These are phyloP conservation scores for Stemphylium vesicarium DNA, from an alignment of 2,329 filamentous ascomycete species.

Conservation along the genomic window DNA sequence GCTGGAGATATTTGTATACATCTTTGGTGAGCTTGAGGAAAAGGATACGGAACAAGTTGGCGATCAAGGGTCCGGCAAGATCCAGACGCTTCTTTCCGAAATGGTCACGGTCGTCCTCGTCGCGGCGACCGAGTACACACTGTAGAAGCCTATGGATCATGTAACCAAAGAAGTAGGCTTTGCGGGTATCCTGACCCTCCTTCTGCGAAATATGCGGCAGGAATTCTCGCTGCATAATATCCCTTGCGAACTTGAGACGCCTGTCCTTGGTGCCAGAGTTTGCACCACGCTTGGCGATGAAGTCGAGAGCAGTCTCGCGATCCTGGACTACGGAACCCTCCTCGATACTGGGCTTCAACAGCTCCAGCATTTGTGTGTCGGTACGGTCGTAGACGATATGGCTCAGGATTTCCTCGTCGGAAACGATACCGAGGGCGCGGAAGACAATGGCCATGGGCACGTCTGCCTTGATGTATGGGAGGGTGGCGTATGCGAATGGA, in stretches of 20 bases:
- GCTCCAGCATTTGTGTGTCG: constrained; percentile 96
- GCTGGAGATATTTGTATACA: constrained; percentile 86
- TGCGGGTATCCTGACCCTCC: constrained; percentile 92
- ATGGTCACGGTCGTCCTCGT: constrained; percentile 97
- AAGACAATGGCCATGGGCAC: constrained; percentile 96
- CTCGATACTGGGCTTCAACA: constrained; percentile 95
- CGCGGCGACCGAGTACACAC: constrained; percentile 88
- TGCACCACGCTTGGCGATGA: constrained; percentile 89
- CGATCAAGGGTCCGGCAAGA: constrained; percentile 89
- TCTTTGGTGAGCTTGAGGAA: constrained; percentile 92
- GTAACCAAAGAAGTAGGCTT: constrained; percentile 98
- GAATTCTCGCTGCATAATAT: constrained; percentile 96
- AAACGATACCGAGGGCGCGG: constrained; percentile 91
- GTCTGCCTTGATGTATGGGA: constrained; percentile 93
- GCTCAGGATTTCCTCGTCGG: constrained; percentile 96
- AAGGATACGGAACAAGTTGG: constrained; percentile 93
- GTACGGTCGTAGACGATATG: constrained; percentile 96
- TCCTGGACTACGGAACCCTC: constrained; percentile 97
- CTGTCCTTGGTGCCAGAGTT: constrained; percentile 79
- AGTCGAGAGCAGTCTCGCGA: constrained; percentile 90
- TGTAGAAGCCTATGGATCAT: constrained; percentile 97
- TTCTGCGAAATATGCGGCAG: constrained; percentile 95
- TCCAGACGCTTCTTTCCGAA: constrained; percentile 99
- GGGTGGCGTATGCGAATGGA: constrained; percentile 84
- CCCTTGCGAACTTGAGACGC: constrained; percentile 88